phyloP scores from a whole-genome alignment of 441 rosid genomes.

The Melastoma candidum region DNA sequence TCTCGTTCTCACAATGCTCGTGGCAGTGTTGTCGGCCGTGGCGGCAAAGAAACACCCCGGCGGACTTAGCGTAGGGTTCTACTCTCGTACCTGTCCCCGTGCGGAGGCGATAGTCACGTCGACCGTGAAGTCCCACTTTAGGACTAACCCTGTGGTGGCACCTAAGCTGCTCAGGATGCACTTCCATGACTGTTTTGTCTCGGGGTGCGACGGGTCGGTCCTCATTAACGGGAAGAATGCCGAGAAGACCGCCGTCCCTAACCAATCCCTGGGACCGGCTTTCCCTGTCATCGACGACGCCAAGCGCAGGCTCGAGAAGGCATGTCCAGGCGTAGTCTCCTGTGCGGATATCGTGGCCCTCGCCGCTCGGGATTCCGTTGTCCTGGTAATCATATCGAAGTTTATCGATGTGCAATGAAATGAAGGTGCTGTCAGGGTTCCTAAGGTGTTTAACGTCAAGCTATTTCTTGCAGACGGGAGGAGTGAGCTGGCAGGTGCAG shows the following conservation, averaged over 20 bases:
- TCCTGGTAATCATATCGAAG: conserved; percentile 23
- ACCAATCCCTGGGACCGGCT: conserved; percentile 33
- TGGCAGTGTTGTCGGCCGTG: conserved; percentile 27
- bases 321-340: conserved; percentile 45
- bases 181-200: conserved; percentile 41
- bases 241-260: conserved; percentile 33
- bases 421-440: neutral
- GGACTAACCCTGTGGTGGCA: conserved; percentile 34
- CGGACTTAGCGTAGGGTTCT: conserved; percentile 40
- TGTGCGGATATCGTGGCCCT: conserved; percentile 49
- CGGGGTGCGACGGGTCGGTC: conserved; percentile 58
- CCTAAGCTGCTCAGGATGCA: conserved; percentile 47
- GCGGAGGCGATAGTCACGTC: conserved; percentile 38
- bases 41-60: no score
- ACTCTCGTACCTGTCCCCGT: conserved; percentile 37
- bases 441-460: neutral
- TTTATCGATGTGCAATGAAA: neutral
- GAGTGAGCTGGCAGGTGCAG: conserved; percentile 65
- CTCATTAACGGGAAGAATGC: conserved; percentile 35
- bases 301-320: conserved; percentile 28
- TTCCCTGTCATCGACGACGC: conserved; percentile 50
- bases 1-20: conserved; percentile 12
- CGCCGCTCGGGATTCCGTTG: conserved; percentile 51
- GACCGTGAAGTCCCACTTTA: conserved; percentile 36
- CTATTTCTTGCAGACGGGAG: conserved; percentile 33